Evolutionary conservation across 495 filamentous ascomycete genomes (phyloP).

Genomic region (Trichoderma orchidacearum): DNA sequence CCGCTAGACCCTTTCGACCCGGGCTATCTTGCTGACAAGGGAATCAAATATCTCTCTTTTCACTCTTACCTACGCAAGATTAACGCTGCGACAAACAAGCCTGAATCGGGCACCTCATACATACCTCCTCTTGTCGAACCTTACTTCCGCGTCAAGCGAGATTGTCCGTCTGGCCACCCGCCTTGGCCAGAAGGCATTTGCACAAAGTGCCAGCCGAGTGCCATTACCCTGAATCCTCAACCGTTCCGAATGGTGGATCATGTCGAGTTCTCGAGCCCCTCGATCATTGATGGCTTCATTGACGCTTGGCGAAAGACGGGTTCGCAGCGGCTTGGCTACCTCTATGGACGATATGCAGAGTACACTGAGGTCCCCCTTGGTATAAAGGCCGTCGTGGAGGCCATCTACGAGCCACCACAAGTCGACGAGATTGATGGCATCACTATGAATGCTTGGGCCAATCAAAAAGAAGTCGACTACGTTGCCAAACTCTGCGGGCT

Average conservation of each 20-base stretch:
- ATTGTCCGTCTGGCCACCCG: slow-evolving; percentile 88
- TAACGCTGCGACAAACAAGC: slow-evolving; percentile 91
- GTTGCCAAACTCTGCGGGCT: slow-evolving; percentile 76
- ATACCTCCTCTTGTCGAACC: slow-evolving; percentile 94
- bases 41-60: slow-evolving; percentile 97
- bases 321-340: slow-evolving; percentile 70
- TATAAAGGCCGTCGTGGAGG: slow-evolving; percentile 92
- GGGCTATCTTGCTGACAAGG: slow-evolving; percentile 79
- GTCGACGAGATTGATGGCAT: slow-evolving; percentile 83
- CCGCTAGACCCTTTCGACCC: slow-evolving; percentile 87
- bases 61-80: slow-evolving; percentile 90
- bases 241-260: slow-evolving; percentile 97
- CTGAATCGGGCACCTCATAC: slow-evolving; percentile 79
- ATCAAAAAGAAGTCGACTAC: slow-evolving; percentile 69
- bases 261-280: slow-evolving; percentile 80
- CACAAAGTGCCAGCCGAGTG: slow-evolving; percentile 95
- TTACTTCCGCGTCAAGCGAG: slow-evolving; percentile 73
- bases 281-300: slow-evolving; percentile 72
- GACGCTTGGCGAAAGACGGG: slow-evolving; percentile 80
- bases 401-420: slow-evolving; percentile 95
- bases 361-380: slow-evolving; percentile 89
- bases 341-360: slow-evolving; percentile 85
- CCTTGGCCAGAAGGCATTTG: slow-evolving; percentile 97
- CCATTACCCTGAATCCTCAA: slow-evolving; percentile 89
- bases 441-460: slow-evolving; percentile 75